Evolutionary conservation across 129 eudicot genomes (phyloP), one percentile per base, ranked within the genome.

Genomic region (Artemisia argyi): DNA sequence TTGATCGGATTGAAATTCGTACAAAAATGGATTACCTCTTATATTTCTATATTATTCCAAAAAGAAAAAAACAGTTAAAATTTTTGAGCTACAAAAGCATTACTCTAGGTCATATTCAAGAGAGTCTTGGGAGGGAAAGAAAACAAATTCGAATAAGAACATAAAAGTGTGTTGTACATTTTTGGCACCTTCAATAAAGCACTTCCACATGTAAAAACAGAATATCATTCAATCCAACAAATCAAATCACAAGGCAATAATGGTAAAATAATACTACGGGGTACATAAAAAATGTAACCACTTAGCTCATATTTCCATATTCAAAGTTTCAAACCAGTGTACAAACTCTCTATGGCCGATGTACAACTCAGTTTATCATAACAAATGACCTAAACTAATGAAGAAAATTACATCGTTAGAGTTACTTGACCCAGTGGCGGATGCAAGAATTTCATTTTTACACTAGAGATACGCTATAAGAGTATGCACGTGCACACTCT

Each of bases 121-220:
- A 62, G 57, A 39, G 61, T 71, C 17, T 70, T 71, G 61, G 73
- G 72, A 77, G 77, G 82, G 72, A 78, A 78, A 17, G 18, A 49
- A 71, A 69, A 28, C 77, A 63, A 71, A 78, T 78, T 78, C 61
- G 61, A 63, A 46, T 44, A 64, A 55, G 11, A 53, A 76, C 57
- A 62, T 24, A 55, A 54, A 71, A 65, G 61, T 64, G 71, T 55
- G 20, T 44, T 46, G 60, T 56, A 55, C 82, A 78, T 54, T 78
- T 28, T 71, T 78, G 82, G 71, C 82, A 78, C 56, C 68, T 78
- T 71, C 73, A 71, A 64, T 71, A 48, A 78, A 55, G 61, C 73
- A 71, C 65, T 61, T 30, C 52, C 52, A 67, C 55, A 70, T 19
- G 60, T 76, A 59, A 47, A 58, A 61, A 48, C 77, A 64, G 5